A percentile compares a stretch with the other conserved stretches of the same genome.
phyloP scores from a whole-genome alignment of 768 basidiomycete species.

The Mycena olivaceomarginata region DNA sequence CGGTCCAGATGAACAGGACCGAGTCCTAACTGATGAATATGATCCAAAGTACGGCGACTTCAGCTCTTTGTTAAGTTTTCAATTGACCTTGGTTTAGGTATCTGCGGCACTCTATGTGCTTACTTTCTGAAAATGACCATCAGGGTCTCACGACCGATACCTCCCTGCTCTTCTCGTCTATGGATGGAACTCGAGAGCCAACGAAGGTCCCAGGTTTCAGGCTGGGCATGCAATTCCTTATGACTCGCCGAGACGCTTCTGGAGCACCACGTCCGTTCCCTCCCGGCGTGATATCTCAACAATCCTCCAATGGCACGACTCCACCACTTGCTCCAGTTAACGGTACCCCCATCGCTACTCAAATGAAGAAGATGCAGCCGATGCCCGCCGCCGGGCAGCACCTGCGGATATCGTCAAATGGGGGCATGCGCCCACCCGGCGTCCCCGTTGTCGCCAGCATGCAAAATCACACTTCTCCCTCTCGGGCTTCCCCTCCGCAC shows the following conservation, averaged over 20 bases:
- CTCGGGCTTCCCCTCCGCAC: slow-evolving; percentile 63
- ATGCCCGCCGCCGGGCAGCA: slow-evolving; percentile 71
- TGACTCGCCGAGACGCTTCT: slow-evolving; percentile 37
- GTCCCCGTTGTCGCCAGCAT: slow-evolving; percentile 59
- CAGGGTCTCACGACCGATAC: slow-evolving; percentile 39
- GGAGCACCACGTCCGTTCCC: slow-evolving; percentile 31
- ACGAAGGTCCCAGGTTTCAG: slow-evolving; percentile 66
- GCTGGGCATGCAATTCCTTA: slow-evolving; percentile 39
- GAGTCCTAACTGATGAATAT: slow-evolving; percentile 82
- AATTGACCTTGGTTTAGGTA: slow-evolving; percentile 59
- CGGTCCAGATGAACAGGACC: slow-evolving; percentile 79
- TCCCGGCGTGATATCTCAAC: slow-evolving; percentile 37
- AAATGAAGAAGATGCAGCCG: slow-evolving; percentile 77
- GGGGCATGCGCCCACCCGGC: slow-evolving; percentile 70
- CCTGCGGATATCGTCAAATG: slow-evolving; percentile 78
- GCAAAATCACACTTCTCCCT: slow-evolving; percentile 51
- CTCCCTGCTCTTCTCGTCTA: slow-evolving; percentile 42
- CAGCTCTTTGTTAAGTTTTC: slow-evolving; percentile 20
- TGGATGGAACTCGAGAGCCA: slow-evolving; percentile 71
- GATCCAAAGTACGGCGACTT: slow-evolving; percentile 65
- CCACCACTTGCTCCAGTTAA: slow-evolving; percentile 48
- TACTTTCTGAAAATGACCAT: slow-evolving; percentile 67
- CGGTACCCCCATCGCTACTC: slow-evolving; percentile 75
- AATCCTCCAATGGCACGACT: slow-evolving; percentile 8
- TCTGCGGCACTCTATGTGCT: slow-evolving; percentile 74